Conservation (phyloP, 2,329 filamentous ascomycete genomes). For the Xylaria sp. region DNA sequence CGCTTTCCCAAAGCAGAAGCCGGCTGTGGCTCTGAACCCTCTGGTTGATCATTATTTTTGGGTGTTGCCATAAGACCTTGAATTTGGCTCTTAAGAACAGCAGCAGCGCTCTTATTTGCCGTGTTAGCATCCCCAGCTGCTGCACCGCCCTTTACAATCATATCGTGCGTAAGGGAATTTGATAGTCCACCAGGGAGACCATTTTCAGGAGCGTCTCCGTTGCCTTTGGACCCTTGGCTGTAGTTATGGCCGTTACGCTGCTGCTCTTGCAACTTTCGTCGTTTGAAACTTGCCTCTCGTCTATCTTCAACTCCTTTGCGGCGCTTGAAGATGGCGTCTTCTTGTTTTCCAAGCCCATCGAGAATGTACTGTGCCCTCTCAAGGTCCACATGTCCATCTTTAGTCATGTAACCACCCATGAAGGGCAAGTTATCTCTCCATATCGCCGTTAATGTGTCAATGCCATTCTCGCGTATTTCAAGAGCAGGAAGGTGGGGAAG, state of each 20-base stretch:
- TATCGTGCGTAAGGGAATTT: constrained; percentile 80
- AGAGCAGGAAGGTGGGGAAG: constrained; percentile 96
- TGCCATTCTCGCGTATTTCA: constrained; percentile 96
- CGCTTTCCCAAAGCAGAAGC: constrained; percentile 73
- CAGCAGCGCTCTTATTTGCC: constrained; percentile 95
- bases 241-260: constrained; percentile 50
- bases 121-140: constrained; percentile 74
- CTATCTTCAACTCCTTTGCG: constrained; percentile 88
- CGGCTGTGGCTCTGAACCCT: constrained; percentile 49
- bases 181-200: constrained; percentile 64
- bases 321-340: constrained; percentile 91
- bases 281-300: constrained; percentile 80
- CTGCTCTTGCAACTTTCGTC: constrained; percentile 78
- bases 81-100: constrained; percentile 83
- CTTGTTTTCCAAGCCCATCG: constrained; percentile 87
- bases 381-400: constrained; percentile 92
- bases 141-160: constrained; percentile 79
- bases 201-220: constrained; percentile 40
- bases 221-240: constrained; percentile 48
- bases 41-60: constrained; percentile 39
- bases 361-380: constrained; percentile 88
- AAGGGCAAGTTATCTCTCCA: constrained; percentile 91
- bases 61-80: constrained; percentile 54
- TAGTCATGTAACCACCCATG: constrained; percentile 97
- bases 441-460: constrained; percentile 94